A percentile compares a stretch with the other conserved stretches of the same genome.
Conservation (phyloP, 2,329 filamentous ascomycete genomes). For the Chaetomiaceae sp. region DNA sequence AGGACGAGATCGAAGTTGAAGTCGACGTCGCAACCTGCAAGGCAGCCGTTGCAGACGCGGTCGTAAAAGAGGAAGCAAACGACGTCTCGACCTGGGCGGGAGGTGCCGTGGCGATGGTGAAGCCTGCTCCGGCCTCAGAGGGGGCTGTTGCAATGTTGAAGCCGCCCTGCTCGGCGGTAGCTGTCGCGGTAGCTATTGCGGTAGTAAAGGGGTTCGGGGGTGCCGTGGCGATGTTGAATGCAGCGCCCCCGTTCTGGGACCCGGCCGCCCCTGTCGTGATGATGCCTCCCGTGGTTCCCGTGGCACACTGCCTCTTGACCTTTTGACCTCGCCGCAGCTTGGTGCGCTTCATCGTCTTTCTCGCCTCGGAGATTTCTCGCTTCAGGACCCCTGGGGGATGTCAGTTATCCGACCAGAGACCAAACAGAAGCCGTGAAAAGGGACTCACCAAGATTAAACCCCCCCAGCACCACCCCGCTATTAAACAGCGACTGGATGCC, state of each 20-base stretch:
- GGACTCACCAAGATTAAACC: slow-evolving; percentile 24
- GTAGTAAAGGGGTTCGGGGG: neutral
- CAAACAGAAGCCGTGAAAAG: neutral
- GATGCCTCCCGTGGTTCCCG: neutral
- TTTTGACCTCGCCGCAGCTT: slow-evolving; percentile 24
- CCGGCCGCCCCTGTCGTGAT: too few relatives aligned
- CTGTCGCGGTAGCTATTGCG: neutral
- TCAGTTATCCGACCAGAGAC: neutral
- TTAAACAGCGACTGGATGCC: slow-evolving; percentile 31
- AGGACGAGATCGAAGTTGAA: too few relatives aligned
- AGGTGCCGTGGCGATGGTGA: neutral
- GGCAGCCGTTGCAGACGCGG: too few relatives aligned
- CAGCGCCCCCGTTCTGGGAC: too few relatives aligned
- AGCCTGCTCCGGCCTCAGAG: too few relatives aligned
- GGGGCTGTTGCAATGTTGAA: slow-evolving; percentile 13
- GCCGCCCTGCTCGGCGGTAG: neutral
- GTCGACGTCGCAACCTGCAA: neutral
- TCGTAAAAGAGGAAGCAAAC: too few relatives aligned
- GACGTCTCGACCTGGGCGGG: too few relatives aligned
- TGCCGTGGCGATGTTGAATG: slow-evolving; percentile 12
- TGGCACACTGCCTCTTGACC: slow-evolving; percentile 27
- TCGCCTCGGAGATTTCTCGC: slow-evolving; percentile 27
- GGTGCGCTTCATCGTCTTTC: slow-evolving; percentile 27
- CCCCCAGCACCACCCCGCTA: slow-evolving; percentile 23
- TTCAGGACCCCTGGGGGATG: slow-evolving; percentile 28